phyloP scores from a whole-genome alignment of 1,284 basidiomycete genomes.

The Ustilago xerochloae region DNA sequence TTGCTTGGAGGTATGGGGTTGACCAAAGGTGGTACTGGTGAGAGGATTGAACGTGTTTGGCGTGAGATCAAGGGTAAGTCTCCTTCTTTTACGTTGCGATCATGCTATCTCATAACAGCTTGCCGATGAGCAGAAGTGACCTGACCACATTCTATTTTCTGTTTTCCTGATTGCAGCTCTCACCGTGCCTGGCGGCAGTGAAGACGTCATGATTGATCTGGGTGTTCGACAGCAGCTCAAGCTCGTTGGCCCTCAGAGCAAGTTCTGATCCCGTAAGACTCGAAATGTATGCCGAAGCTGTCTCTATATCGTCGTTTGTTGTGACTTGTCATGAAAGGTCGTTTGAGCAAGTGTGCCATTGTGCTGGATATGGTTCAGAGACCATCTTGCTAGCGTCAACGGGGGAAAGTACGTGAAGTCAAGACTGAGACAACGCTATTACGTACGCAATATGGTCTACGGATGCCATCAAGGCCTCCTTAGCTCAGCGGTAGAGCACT shows the following conservation, averaged over 20 bases:
- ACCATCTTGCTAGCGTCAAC: too few species aligned
- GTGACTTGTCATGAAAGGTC: too few species aligned
- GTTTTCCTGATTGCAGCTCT: conserved; percentile 7
- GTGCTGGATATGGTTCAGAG: too few species aligned
- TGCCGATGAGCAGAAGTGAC: background rate
- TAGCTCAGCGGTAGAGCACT: conserved; percentile 59
- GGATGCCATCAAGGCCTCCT: conserved; percentile 20
- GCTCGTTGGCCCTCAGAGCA: conserved; percentile 45
- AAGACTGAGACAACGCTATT: too few species aligned
- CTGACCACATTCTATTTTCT: background rate
- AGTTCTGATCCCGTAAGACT: conserved; percentile 9
- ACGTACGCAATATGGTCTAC: background rate
- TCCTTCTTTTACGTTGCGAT: too few species aligned
- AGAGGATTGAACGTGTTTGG: conserved; percentile 58
- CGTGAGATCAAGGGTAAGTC: conserved; percentile 54
- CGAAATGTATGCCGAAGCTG: background rate
- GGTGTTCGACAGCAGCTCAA: conserved; percentile 59
- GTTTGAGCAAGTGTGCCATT: too few species aligned
- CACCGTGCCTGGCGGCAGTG: conserved; percentile 55
- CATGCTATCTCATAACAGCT: background rate
- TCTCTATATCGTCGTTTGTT: too few species aligned
- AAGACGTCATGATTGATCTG: conserved; percentile 58
- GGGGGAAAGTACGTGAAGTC: too few species aligned
- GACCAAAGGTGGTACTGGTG: conserved; percentile 58
- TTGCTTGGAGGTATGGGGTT: conserved; percentile 59